Evolutionary conservation across 345 rosid genomes (phyloP).

Genomic region (Rhizophora mangle): DNA sequence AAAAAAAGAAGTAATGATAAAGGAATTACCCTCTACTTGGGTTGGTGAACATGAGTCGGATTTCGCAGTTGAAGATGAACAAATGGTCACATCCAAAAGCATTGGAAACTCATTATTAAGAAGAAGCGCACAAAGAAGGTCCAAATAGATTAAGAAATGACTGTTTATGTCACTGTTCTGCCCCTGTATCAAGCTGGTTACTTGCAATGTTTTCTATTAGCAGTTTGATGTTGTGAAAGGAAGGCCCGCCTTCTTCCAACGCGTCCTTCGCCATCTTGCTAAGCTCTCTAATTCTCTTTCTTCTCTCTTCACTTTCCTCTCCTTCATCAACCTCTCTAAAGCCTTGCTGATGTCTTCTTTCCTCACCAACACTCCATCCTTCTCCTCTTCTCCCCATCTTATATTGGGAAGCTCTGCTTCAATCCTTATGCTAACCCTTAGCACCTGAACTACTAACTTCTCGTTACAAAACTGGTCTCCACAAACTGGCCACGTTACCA

Average conservation of each 20-base stretch:
- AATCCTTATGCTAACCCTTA: constrained; percentile 10
- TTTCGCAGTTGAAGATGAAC: neutral
- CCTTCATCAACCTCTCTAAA: constrained; percentile 4
- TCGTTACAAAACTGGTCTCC: constrained; percentile 17
- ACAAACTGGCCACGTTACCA: constrained; percentile 21
- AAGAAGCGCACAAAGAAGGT: too few species aligned
- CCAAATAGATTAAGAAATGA: too few species aligned
- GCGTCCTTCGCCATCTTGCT: constrained; percentile 12
- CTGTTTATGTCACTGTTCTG: too few species aligned
- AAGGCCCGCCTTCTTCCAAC: constrained; percentile 4
- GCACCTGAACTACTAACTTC: constrained; percentile 15
- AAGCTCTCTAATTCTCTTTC: constrained; percentile 5
- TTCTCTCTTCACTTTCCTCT: constrained; percentile 16
- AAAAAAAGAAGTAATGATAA: too few species aligned
- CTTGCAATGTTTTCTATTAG: constrained; percentile 6
- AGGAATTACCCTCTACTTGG: neutral
- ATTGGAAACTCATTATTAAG: too few species aligned
- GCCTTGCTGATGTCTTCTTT: constrained; percentile 11
- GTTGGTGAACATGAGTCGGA: neutral
- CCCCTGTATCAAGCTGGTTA: neutral
- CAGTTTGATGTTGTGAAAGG: neutral
- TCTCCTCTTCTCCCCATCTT: constrained; percentile 18
- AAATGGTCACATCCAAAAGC: too few species aligned
- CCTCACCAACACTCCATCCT: constrained; percentile 14
- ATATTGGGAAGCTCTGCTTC: neutral